Evolutionary conservation across 257 asterid genomes (phyloP).

Genomic region (Phtheirospermum japonicum): DNA sequence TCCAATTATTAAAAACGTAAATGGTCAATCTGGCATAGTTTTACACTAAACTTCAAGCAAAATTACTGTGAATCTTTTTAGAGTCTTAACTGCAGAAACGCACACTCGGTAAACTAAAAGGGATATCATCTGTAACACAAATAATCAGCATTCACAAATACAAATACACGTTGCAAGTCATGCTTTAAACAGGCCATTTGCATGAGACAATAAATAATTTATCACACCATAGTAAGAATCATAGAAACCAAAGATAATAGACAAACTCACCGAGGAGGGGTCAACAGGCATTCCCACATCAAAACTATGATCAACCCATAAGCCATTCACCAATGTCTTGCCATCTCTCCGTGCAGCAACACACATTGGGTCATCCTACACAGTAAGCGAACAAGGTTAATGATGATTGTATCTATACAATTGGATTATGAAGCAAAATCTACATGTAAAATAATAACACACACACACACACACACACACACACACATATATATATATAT

Average conservation of each 20-base stretch:
- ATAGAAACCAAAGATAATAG: not conserved
- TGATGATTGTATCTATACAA: not conserved
- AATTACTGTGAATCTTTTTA: not conserved
- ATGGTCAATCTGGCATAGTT: too few species aligned
- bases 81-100: not conserved
- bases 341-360: conserved; percentile 72
- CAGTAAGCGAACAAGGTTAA: conserved; percentile 12
- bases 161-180: not conserved
- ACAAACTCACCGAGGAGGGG: conserved; percentile 51
- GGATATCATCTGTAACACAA: not conserved
- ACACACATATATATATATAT: too few species aligned
- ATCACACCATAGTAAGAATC: not conserved
- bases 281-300: conserved; percentile 60
- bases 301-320: conserved; percentile 86
- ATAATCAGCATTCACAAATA: not conserved
- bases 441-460: not conserved
- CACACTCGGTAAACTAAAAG: not conserved
- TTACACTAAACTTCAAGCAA: too few species aligned
- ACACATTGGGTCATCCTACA: conserved; percentile 85
- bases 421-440: conserved; percentile 3
- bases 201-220: not conserved
- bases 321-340: conserved; percentile 59
- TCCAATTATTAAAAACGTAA: too few species aligned
- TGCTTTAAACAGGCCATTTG: not conserved
- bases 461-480: too few species aligned